phyloP scores from a whole-genome alignment of 176 grass and related monocot species.

The Bothriochloa decipiens region DNA sequence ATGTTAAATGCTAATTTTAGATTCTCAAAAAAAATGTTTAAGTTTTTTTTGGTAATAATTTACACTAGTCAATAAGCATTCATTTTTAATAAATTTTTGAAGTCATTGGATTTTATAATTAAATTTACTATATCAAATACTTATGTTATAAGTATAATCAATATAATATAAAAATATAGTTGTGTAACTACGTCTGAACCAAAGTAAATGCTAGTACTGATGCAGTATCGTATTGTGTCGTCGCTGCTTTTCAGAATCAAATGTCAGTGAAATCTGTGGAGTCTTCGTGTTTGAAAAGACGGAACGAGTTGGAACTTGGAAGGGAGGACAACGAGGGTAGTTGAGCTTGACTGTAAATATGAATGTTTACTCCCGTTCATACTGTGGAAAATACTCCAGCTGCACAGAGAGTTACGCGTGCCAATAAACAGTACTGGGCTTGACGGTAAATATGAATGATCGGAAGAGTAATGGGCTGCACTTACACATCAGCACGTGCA shows the following conservation, averaged over 20 bases:
- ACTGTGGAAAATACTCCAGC: not conserved
- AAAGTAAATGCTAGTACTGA: not conserved
- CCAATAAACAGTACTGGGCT: not conserved
- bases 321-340: not conserved
- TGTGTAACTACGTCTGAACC: too few species aligned
- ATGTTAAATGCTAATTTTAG: too few species aligned
- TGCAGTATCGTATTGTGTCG: not conserved
- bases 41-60: too few species aligned
- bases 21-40: too few species aligned
- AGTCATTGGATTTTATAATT: too few species aligned
- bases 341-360: not conserved
- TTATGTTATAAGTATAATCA: too few species aligned
- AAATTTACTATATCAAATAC: too few species aligned
- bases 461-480: not conserved
- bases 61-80: too few species aligned
- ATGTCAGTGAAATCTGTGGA: not conserved
- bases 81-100: too few species aligned
- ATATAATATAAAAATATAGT: too few species aligned
- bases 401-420: not conserved
- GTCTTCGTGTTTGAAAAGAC: not conserved
- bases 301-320: constrained; percentile 1
- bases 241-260: not conserved
- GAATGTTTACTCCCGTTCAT: not conserved
- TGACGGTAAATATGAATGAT: not conserved
- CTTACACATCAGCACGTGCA: not conserved